A percentile compares a stretch with the other conserved stretches of the same genome.
phyloP scores from a whole-genome alignment of 2,329 filamentous ascomycete genomes.

The Magnaporthiopsis poae region DNA sequence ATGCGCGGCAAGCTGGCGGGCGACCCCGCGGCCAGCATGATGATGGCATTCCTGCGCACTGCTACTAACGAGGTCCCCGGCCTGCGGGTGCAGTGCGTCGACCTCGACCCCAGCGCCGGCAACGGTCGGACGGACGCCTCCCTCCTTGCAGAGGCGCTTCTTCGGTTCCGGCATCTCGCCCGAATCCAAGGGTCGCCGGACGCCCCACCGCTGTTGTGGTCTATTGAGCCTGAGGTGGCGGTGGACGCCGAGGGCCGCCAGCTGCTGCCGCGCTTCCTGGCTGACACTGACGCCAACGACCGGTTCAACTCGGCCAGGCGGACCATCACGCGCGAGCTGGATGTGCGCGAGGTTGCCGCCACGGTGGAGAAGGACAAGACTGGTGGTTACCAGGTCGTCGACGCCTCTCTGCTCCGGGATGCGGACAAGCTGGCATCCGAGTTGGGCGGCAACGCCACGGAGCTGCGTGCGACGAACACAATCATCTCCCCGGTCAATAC shows the following conservation, averaged over 20 bases:
- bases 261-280: conserved; percentile 1
- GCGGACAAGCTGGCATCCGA: background rate
- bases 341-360: background rate
- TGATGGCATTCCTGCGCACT: conserved; percentile 13
- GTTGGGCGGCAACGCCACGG: background rate
- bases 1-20: conserved; percentile 12
- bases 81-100: conserved; percentile 2
- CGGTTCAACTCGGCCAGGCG: conserved; percentile 13
- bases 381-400: background rate
- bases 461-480: background rate
- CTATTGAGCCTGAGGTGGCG: conserved; percentile 19
- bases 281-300: conserved; percentile 9
- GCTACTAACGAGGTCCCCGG: background rate
- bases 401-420: background rate
- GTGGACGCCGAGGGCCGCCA: conserved; percentile 8
- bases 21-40: conserved; percentile 15
- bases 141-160: background rate
- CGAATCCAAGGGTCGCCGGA: background rate
- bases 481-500: background rate
- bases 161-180: background rate
- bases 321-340: background rate
- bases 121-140: background rate
- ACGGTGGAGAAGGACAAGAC: background rate
- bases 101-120: background rate
- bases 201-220: conserved; percentile 15